Conservation (phyloP, 306 rosid species). For the Prunus armeniaca region DNA sequence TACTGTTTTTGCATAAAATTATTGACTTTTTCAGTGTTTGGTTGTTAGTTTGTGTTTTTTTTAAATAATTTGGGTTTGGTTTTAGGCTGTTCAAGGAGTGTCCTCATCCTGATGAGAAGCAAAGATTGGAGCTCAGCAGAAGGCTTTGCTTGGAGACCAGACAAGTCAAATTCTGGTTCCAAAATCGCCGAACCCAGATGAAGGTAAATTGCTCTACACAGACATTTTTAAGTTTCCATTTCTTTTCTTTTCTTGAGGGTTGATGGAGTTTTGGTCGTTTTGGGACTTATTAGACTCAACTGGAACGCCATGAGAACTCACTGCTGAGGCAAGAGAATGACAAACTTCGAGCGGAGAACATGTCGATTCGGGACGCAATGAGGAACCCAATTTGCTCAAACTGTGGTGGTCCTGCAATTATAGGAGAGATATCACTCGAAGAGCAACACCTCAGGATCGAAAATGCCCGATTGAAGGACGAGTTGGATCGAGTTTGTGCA, state of each 20-base stretch:
- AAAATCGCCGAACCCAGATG: slow-evolving; percentile 97
- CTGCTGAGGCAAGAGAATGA: slow-evolving; percentile 93
- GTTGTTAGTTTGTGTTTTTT: background rate
- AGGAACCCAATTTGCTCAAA: slow-evolving; percentile 88
- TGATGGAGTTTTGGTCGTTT: background rate
- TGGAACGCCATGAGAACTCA: slow-evolving; percentile 90
- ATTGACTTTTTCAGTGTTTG: background rate
- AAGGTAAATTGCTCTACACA: slow-evolving; percentile 42
- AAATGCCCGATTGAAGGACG: slow-evolving; percentile 86
- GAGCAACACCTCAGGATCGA: slow-evolving; percentile 91
- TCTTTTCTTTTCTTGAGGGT: background rate
- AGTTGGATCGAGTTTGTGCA: slow-evolving; percentile 77
- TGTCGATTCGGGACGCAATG: slow-evolving; percentile 95
- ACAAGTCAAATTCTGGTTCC: slow-evolving; percentile 98
- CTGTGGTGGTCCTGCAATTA: slow-evolving; percentile 85
- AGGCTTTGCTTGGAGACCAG: slow-evolving; percentile 79
- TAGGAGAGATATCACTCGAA: slow-evolving; percentile 80
- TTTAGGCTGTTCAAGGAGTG: slow-evolving; percentile 86
- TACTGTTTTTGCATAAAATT: background rate
- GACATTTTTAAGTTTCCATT: background rate
- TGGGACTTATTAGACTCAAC: slow-evolving; percentile 60
- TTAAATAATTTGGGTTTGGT: background rate
- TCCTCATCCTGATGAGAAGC: slow-evolving; percentile 98
- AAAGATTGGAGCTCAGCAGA: slow-evolving; percentile 75
- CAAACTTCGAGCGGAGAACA: slow-evolving; percentile 85